Percentiles rank a stretch among this genome's conserved stretches.
Conservation (phyloP, 192 early-diverging fungal genomes). For the Coemansia sp. region DNA sequence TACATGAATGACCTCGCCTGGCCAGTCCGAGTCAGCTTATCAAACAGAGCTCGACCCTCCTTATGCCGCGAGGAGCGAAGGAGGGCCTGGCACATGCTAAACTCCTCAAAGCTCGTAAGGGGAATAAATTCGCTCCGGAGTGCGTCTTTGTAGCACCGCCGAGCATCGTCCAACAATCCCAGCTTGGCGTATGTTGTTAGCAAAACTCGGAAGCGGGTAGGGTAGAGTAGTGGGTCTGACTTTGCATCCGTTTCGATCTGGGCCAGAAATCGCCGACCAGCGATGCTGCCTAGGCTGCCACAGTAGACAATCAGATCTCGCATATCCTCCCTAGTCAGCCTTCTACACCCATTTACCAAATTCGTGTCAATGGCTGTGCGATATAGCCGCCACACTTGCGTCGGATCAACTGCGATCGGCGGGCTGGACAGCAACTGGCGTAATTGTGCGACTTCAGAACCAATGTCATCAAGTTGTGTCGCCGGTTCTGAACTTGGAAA, state of each 20-base stretch:
- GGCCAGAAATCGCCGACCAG: constrained; percentile 26
- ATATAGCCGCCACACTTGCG: constrained; percentile 27
- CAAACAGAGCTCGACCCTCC: constrained; percentile 38
- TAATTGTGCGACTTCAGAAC: not conserved
- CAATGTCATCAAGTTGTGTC: not conserved
- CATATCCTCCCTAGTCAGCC: constrained; percentile 5
- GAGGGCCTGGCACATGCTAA: constrained; percentile 42
- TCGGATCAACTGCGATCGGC: constrained; percentile 21
- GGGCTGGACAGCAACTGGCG: constrained; percentile 12
- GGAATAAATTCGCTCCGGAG: not conserved
- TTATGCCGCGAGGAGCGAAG: constrained; percentile 32
- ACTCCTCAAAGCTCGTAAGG: constrained; percentile 12
- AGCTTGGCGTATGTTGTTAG: constrained; percentile 39
- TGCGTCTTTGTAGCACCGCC: constrained; percentile 28
- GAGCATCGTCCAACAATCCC: constrained; percentile 32
- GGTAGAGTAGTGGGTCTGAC: constrained; percentile 16
- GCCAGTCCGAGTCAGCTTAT: constrained; percentile 19
- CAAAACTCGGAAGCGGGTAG: constrained; percentile 6
- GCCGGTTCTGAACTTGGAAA: too few relatives aligned
- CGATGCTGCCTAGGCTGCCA: constrained; percentile 19
- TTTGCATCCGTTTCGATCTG: constrained; percentile 39
- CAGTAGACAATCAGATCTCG: constrained; percentile 21
- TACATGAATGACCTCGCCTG: constrained; percentile 23
- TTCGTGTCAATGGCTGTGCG: not conserved
- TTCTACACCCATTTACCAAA: not conserved